Evolutionary conservation across 1,139 yeast genomes (phyloP).

Genomic region (Nakaseomyces bracarensis): DNA sequence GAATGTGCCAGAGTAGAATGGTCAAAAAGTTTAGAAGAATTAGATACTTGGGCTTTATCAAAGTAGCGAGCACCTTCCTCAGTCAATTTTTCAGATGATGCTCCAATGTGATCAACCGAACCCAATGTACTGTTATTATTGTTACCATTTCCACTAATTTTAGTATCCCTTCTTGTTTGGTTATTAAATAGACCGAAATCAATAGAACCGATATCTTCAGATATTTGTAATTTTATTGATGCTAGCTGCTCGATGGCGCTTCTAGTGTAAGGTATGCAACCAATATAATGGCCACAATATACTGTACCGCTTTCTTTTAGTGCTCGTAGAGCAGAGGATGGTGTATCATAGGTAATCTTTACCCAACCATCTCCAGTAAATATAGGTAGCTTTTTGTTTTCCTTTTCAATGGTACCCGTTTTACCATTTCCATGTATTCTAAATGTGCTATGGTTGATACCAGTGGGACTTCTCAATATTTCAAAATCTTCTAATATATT

Average conservation of each 20-base stretch:
- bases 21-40: not conserved
- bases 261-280: slow-evolving; percentile 65
- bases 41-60: not conserved
- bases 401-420: slow-evolving; percentile 12
- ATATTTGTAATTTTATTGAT: slow-evolving; percentile 43
- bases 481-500: slow-evolving; percentile 69
- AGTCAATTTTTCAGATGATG: not conserved
- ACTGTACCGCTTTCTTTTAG: slow-evolving; percentile 71
- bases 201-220: slow-evolving; percentile 48
- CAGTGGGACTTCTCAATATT: slow-evolving; percentile 21
- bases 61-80: not conserved
- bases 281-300: slow-evolving; percentile 62
- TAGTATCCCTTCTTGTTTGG: not conserved
- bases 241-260: slow-evolving; percentile 56
- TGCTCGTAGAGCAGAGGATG: slow-evolving; percentile 73
- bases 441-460: slow-evolving; percentile 6
- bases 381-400: slow-evolving; percentile 40
- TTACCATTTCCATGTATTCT: slow-evolving; percentile 8
- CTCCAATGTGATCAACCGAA: slow-evolving; percentile 4
- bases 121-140: slow-evolving; percentile 16
- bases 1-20: slow-evolving; percentile 5
- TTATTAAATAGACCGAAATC: slow-evolving; percentile 1
- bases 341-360: slow-evolving; percentile 70
- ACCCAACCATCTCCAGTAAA: slow-evolving; percentile 86
- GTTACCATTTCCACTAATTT: not conserved